Base-by-base conservation (phyloP, 78 protist genomes). In the Dictyostelium capitatum region DNA sequence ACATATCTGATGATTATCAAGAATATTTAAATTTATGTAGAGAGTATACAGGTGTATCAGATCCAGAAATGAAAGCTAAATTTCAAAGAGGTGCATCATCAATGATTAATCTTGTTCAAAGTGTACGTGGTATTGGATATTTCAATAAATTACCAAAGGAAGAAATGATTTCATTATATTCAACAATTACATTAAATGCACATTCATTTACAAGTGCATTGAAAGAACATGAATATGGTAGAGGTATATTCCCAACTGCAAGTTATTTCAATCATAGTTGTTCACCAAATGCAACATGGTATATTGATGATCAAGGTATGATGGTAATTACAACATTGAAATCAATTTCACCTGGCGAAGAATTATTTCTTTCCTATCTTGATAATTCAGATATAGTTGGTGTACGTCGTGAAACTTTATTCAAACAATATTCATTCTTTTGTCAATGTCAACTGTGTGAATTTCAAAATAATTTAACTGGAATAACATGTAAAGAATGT, bases 241-340 rank as follows among this genome's bases (percentile, higher is more conserved):
- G 20, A 8, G 89, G 89, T 5, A 67, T 82, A 32, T 82, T 67
- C 50, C 89, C 89, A 25, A 67, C 79, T 5, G 89, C 67, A 6
- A 30, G 77, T 12, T 82, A 82, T 43, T 20, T 82, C 19, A 82
- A 82, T 20, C 89, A 82, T 25, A 48, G 79, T 14, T 82, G 89
- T 46, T 17, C 17, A 17, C 89, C 89, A n/a, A 82, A 82, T 67
- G n/a, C 56, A 8, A 28, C 50, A 5, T 82, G 89, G 89, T 50
- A 82, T 57, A 50, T 46, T 48, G 89, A 82, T 67, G 69, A 82
- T 20, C 15, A 82, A 6, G 89, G 89, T 37, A 64, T 82, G 79
- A 67, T 82, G 8, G 37, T 25, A 20, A 25, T 48, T 41, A 43
- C 62, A n/a, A 67, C 59, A 1, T 48, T 12, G 7, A 25, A 50